Conservation (phyloP, 345 rosid species). For the Camelina sativa region DNA sequence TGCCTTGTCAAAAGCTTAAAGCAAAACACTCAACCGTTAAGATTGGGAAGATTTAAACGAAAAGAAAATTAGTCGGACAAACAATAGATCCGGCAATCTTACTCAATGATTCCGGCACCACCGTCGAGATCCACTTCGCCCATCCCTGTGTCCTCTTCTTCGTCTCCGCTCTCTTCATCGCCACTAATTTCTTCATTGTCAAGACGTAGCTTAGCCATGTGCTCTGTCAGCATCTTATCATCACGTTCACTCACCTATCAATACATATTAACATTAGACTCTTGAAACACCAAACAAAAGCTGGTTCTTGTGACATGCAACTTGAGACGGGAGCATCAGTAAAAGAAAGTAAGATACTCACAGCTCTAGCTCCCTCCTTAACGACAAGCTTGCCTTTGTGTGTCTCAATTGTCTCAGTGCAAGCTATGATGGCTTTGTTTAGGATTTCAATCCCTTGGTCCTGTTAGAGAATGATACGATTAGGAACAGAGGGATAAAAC, state of each 20-base stretch:
- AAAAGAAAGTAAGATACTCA: constrained; percentile 49
- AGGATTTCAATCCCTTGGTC: constrained; percentile 93
- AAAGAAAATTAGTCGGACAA: constrained; percentile 21
- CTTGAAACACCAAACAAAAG: background rate
- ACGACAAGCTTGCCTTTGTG: constrained; percentile 90
- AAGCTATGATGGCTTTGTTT: constrained; percentile 73
- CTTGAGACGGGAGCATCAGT: background rate
- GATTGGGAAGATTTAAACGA: constrained; percentile 4
- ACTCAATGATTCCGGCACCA: constrained; percentile 64
- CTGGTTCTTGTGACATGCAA: constrained; percentile 25
- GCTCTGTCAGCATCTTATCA: constrained; percentile 92
- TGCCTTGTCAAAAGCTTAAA: constrained; percentile 19
- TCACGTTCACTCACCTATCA: constrained; percentile 96
- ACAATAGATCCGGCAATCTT: constrained; percentile 26
- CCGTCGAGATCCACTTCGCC: constrained; percentile 81
- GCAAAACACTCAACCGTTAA: constrained; percentile 19
- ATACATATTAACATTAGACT: constrained; percentile 15
- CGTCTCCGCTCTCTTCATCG: constrained; percentile 91
- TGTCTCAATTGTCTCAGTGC: constrained; percentile 75
- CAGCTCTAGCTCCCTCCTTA: constrained; percentile 94
- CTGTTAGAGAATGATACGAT: constrained; percentile 46
- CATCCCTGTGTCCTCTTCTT: constrained; percentile 93
- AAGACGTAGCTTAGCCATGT: constrained; percentile 81
- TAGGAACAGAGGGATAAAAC: background rate
- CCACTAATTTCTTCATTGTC: constrained; percentile 94